These are phyloP conservation scores for Leucocoprinus birnbaumii DNA, from an alignment of 768 basidiomycete species.

Conservation along the genomic window DNA sequence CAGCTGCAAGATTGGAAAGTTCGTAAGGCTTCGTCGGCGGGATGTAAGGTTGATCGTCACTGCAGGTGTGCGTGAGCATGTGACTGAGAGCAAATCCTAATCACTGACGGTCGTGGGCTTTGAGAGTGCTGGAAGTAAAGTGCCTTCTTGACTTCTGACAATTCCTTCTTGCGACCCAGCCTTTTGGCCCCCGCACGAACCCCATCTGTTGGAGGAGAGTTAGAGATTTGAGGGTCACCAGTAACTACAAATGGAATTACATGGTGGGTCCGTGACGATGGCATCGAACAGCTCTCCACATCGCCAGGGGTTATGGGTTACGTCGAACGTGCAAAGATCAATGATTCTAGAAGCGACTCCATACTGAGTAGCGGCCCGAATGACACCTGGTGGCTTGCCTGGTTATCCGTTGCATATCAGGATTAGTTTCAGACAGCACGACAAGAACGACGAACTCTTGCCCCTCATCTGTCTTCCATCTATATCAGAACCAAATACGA, in stretches of 20 bases:
- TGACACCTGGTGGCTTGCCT: slow-evolving; percentile 60
- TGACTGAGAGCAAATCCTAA: neutral
- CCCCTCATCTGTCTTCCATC: slow-evolving; percentile 98
- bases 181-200: slow-evolving; percentile 88
- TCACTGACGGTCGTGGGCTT: slow-evolving; percentile 42
- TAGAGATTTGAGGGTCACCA: neutral
- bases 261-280: slow-evolving; percentile 92
- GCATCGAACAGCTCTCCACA: slow-evolving; percentile 91
- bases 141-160: slow-evolving; percentile 33
- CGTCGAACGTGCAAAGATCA: slow-evolving; percentile 88
- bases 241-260: slow-evolving; percentile 43
- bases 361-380: slow-evolving; percentile 83
- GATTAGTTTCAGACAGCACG: neutral
- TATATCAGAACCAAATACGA: slow-evolving; percentile 90
- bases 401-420: neutral
- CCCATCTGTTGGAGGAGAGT: slow-evolving; percentile 59
- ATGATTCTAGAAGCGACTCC: slow-evolving; percentile 69
- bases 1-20: slow-evolving; percentile 74
- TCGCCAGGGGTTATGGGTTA: slow-evolving; percentile 89
- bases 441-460: slow-evolving; percentile 51
- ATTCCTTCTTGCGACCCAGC: slow-evolving; percentile 62
- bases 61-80: slow-evolving; percentile 15
- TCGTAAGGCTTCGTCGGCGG: slow-evolving; percentile 94
- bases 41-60: slow-evolving; percentile 70
- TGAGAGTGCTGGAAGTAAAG: slow-evolving; percentile 34